Conservation (phyloP, 139 green algal genomes). For the Axilococcus clingmanii region DNA sequence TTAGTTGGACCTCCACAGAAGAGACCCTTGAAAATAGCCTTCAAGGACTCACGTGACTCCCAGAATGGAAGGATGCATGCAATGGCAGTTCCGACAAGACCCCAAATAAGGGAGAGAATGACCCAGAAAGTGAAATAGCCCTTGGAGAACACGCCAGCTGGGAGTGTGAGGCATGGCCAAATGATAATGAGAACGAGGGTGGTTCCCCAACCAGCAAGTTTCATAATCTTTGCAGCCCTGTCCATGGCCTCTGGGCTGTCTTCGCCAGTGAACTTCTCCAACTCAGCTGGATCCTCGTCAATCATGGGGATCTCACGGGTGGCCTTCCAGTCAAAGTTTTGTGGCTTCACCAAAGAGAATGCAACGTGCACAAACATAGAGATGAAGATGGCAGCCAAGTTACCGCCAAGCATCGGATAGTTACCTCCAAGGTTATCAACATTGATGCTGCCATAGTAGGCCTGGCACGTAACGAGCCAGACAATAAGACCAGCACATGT, state of each 20-base stretch:
- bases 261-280: background rate
- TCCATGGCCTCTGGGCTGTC: constrained; percentile 36
- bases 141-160: constrained; percentile 49
- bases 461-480: constrained; percentile 42
- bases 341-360: constrained; percentile 38
- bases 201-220: constrained; percentile 36
- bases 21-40: constrained; percentile 9
- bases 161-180: constrained; percentile 58
- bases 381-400: constrained; percentile 66
- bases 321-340: constrained; percentile 47
- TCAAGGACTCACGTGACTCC: constrained; percentile 28
- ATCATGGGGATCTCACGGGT: constrained; percentile 40
- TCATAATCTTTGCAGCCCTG: constrained; percentile 26
- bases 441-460: constrained; percentile 25
- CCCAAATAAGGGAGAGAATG: constrained; percentile 51
- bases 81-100: constrained; percentile 30
- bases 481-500: constrained; percentile 44
- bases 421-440: constrained; percentile 51
- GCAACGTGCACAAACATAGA: constrained; percentile 52
- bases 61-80: constrained; percentile 32
- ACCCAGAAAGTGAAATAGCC: constrained; percentile 71
- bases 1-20: constrained; percentile 10
- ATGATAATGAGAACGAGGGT: constrained; percentile 49
- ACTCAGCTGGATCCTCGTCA: constrained; percentile 33
- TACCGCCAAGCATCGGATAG: constrained; percentile 81